Percentiles rank a stretch among this genome's conserved stretches.
These are phyloP conservation scores for Annulohypoxylon stygium DNA, from an alignment of 495 filamentous ascomycete genomes.

Conservation along the genomic window DNA sequence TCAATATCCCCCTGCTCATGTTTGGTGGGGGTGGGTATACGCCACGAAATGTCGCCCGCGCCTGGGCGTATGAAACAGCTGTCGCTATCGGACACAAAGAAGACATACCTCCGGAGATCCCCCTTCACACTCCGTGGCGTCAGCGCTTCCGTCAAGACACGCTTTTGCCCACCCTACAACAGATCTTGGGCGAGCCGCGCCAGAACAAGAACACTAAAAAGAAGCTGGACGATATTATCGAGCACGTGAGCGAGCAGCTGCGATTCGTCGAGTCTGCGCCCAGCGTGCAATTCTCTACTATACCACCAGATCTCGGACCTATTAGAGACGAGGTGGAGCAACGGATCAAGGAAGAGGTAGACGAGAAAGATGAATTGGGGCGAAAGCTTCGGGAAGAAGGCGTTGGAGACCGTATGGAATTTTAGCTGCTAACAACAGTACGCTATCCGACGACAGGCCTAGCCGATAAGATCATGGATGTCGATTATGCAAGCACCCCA, in stretches of 20 bases:
- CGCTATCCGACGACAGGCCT: neutral
- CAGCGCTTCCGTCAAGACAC: slow-evolving; percentile 87
- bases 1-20: slow-evolving; percentile 83
- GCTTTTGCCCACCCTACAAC: slow-evolving; percentile 80
- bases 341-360: slow-evolving; percentile 77
- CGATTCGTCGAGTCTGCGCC: slow-evolving; percentile 86
- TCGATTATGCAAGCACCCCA: neutral
- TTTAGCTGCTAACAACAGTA: slow-evolving; percentile 35
- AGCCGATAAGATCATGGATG: neutral
- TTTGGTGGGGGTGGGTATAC: slow-evolving; percentile 97
- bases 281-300: slow-evolving; percentile 84
- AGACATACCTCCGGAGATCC: slow-evolving; percentile 78
- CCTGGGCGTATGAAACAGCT: slow-evolving; percentile 96
- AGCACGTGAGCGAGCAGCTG: slow-evolving; percentile 84
- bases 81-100: slow-evolving; percentile 83
- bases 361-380: slow-evolving; percentile 68
- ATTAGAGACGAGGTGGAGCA: slow-evolving; percentile 84
- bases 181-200: slow-evolving; percentile 69
- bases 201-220: slow-evolving; percentile 83
- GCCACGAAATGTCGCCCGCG: slow-evolving; percentile 94
- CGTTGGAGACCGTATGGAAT: slow-evolving; percentile 58
- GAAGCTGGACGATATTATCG: slow-evolving; percentile 79
- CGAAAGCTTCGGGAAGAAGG: slow-evolving; percentile 59
- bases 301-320: slow-evolving; percentile 81
- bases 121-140: slow-evolving; percentile 78